A percentile compares a stretch with the other conserved stretches of the same genome.
Conservation (phyloP, 2,329 filamentous ascomycete genomes). For the Periglandula ipomoeae region DNA sequence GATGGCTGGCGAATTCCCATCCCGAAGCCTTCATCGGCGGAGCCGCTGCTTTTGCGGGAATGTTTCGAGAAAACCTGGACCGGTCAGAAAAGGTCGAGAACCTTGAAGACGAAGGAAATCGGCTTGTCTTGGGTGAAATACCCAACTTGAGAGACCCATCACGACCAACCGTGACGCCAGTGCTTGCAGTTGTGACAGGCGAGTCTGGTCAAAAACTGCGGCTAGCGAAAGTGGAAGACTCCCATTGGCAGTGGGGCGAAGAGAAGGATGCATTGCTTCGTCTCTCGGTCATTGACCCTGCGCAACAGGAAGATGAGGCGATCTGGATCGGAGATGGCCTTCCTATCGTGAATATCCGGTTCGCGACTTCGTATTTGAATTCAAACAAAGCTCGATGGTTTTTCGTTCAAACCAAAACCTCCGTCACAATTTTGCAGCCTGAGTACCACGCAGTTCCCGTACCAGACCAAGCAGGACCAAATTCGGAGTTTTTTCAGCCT, state of each 20-base stretch:
- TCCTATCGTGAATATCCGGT: conserved; percentile 43
- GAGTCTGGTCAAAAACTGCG: conserved; percentile 49
- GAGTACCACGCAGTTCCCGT: conserved; percentile 34
- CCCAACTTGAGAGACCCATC: conserved; percentile 27
- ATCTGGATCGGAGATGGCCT: conserved; percentile 45
- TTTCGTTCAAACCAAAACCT: conserved; percentile 42
- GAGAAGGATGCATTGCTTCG: conserved; percentile 36
- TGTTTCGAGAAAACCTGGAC: conserved; percentile 28
- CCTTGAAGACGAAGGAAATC: conserved; percentile 12
- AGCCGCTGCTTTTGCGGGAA: conserved; percentile 16
- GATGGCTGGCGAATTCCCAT: conserved; percentile 42
- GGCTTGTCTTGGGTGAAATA: conserved; percentile 50
- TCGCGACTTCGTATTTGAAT: conserved; percentile 29
- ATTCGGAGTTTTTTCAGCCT: conserved; percentile 13
- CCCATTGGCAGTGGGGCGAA: conserved; percentile 45
- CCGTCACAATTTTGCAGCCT: conserved; percentile 43
- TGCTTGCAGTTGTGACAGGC: conserved; percentile 44
- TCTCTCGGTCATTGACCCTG: conserved; percentile 32
- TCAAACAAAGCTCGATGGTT: conserved; percentile 38
- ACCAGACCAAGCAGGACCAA: conserved; percentile 11
- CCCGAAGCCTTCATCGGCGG: conserved; percentile 39
- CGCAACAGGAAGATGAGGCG: conserved; percentile 35
- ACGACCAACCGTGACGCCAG: conserved; percentile 19
- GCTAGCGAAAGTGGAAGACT: conserved; percentile 39
- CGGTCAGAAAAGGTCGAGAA: conserved; percentile 20